Evolutionary conservation across 345 rosid species (phyloP).

Genomic region (Melaleuca quinquenervia): DNA sequence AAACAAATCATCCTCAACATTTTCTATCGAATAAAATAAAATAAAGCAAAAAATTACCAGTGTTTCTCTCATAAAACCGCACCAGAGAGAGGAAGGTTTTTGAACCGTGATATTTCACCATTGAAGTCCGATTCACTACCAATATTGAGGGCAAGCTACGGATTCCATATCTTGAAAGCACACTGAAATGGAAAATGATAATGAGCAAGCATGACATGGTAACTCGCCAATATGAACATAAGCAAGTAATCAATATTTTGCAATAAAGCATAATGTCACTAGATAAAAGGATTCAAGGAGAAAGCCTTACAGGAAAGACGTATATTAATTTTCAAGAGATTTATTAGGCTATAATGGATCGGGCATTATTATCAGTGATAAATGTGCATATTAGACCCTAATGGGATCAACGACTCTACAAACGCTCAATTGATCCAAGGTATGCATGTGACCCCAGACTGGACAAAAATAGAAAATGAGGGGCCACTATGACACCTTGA

Average conservation of each 20-base stretch:
- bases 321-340: background rate
- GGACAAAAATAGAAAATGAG: background rate
- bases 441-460: background rate
- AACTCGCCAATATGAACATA: background rate
- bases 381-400: background rate
- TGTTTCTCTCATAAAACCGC: conserved; percentile 56
- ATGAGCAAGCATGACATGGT: background rate
- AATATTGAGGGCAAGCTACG: conserved; percentile 78
- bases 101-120: conserved; percentile 40
- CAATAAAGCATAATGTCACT: background rate
- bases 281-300: background rate
- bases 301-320: background rate
- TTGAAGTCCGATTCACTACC: conserved; percentile 50
- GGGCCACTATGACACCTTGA: background rate
- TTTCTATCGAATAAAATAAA: background rate
- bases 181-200: conserved; percentile 22
- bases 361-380: background rate
- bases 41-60: conserved; percentile 25
- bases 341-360: background rate
- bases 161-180: conserved; percentile 73
- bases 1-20: background rate
- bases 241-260: background rate
- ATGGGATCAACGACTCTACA: background rate
- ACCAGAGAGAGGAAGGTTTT: conserved; percentile 51
- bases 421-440: background rate